Percentiles rank a stretch among this genome's conserved stretches.
Evolutionary conservation across 768 basidiomycete species (phyloP).

Genomic region (Coprinopsis strossmayeri): DNA sequence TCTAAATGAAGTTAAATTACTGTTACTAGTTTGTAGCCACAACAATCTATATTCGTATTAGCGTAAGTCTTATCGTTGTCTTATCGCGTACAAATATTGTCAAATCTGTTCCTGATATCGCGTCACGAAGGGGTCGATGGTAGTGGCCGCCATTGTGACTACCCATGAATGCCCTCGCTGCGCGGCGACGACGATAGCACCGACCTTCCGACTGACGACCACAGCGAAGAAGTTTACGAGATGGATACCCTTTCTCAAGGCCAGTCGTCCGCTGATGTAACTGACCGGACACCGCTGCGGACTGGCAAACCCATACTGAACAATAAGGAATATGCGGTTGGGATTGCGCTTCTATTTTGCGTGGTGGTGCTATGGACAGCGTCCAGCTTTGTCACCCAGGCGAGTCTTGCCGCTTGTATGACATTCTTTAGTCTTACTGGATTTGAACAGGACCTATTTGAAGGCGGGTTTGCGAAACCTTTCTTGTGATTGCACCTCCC

Average conservation of each 20-base stretch:
- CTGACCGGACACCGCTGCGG: constrained; percentile 1
- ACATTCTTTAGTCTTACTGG: background rate
- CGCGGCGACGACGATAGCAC: background rate
- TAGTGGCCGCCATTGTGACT: background rate
- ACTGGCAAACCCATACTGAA: constrained; percentile 11
- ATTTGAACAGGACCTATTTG: constrained; percentile 38
- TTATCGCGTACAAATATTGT: constrained; percentile 3
- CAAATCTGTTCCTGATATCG: constrained; percentile 3
- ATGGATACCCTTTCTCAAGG: constrained; percentile 17
- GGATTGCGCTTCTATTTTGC: constrained; percentile 61
- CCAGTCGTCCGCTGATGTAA: background rate
- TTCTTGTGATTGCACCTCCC: constrained; percentile 51
- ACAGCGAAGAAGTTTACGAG: constrained; percentile 11
- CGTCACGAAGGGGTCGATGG: constrained; percentile 3
- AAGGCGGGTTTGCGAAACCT: constrained; percentile 77
- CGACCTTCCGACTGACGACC: background rate
- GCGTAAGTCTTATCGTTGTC: too few species aligned
- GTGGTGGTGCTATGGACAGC: constrained; percentile 87
- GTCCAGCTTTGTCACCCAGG: constrained; percentile 86
- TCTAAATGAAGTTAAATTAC: too few species aligned
- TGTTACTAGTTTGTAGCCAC: too few species aligned
- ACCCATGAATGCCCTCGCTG: constrained; percentile 6
- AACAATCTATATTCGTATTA: too few species aligned
- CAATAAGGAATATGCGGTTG: constrained; percentile 38
- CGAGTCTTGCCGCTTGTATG: constrained; percentile 18